phyloP scores from a whole-genome alignment of 768 basidiomycete species.

The Termitomyces sp. region DNA sequence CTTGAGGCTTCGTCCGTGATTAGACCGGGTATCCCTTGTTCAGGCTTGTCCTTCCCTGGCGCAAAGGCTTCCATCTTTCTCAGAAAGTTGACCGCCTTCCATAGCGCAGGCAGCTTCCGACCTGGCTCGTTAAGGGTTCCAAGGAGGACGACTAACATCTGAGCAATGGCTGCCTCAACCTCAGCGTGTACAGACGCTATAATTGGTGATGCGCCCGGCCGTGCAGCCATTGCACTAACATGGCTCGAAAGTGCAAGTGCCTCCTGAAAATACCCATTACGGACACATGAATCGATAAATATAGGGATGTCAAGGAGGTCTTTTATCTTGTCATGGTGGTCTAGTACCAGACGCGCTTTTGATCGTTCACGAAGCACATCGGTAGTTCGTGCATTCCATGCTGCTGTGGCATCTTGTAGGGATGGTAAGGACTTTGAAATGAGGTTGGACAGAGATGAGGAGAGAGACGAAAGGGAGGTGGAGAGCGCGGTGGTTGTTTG shows the following conservation, averaged over 20 bases:
- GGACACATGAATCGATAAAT: slow-evolving; percentile 89
- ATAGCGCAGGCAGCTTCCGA: slow-evolving; percentile 80
- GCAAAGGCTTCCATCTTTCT: slow-evolving; percentile 74
- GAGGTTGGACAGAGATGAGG: slow-evolving; percentile 67
- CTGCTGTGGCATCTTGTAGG: slow-evolving; percentile 67
- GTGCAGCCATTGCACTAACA: slow-evolving; percentile 47
- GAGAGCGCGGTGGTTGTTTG: slow-evolving; percentile 71
- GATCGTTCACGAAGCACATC: slow-evolving; percentile 69
- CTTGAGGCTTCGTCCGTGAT: slow-evolving; percentile 28
- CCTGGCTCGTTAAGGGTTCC: slow-evolving; percentile 77
- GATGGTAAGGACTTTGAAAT: slow-evolving; percentile 67
- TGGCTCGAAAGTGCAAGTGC: slow-evolving; percentile 84
- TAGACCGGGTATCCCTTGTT: background rate
- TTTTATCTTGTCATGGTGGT: slow-evolving; percentile 90
- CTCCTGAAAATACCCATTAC: slow-evolving; percentile 90
- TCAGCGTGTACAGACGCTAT: slow-evolving; percentile 63
- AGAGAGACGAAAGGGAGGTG: slow-evolving; percentile 69
- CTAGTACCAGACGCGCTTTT: slow-evolving; percentile 81
- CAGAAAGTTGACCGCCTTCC: slow-evolving; percentile 87
- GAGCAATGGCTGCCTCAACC: slow-evolving; percentile 61
- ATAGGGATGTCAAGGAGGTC: slow-evolving; percentile 90
- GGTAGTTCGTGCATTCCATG: slow-evolving; percentile 73
- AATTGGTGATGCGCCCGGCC: slow-evolving; percentile 44
- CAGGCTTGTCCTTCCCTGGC: slow-evolving; percentile 14
- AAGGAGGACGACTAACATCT: slow-evolving; percentile 79